Evolutionary conservation across 441 rosid species (phyloP).

Genomic region (Erysimum cheiri): DNA sequence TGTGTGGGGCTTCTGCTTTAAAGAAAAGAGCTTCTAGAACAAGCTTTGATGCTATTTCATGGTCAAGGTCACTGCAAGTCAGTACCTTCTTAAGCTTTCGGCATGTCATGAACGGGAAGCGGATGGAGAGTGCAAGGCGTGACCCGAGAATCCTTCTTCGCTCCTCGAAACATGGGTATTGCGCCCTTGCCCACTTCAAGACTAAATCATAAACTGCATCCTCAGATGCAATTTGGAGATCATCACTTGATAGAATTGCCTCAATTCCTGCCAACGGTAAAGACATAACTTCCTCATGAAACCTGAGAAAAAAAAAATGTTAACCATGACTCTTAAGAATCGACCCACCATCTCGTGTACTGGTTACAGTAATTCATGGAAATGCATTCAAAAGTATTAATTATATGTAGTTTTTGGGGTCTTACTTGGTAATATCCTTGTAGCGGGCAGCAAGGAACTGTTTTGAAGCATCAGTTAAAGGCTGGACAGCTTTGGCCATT

Average conservation of each 20-base stretch:
- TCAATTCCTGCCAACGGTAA: conserved; percentile 71
- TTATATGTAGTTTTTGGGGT: neutral
- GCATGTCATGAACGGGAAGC: conserved; percentile 75
- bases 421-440: conserved; percentile 68
- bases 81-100: conserved; percentile 70
- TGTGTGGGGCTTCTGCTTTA: conserved; percentile 71
- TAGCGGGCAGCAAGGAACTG: conserved; percentile 62
- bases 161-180: conserved; percentile 57
- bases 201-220: conserved; percentile 69
- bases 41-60: conserved; percentile 62
- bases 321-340: conserved; percentile 4
- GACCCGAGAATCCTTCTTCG: conserved; percentile 65
- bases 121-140: conserved; percentile 62
- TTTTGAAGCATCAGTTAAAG: conserved; percentile 72
- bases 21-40: conserved; percentile 72
- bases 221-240: conserved; percentile 71
- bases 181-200: conserved; percentile 64
- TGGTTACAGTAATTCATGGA: neutral
- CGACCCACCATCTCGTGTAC: neutral
- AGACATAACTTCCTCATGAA: conserved; percentile 63
- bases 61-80: conserved; percentile 68
- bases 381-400: neutral
- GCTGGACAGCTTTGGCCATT: conserved; percentile 72
- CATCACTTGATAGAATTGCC: conserved; percentile 68
- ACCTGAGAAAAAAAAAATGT: conserved; percentile 42